Conservation (phyloP, 192 early-diverging fungal genomes). For the Martensiomyces pterosporus region DNA sequence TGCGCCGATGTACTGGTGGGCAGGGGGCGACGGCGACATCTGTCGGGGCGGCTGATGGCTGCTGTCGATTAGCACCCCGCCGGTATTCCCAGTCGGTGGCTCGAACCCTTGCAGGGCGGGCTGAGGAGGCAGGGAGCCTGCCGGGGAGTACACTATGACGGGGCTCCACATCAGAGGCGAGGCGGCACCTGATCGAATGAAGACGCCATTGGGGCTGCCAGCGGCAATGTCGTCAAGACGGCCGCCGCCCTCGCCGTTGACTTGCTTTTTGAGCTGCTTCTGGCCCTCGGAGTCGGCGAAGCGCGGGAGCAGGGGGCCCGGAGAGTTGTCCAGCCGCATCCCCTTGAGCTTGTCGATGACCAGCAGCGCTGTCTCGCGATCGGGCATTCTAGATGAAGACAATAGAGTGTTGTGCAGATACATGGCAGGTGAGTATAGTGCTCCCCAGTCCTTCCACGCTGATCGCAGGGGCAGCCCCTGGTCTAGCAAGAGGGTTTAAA, state of each 20-base stretch:
- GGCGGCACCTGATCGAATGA: constrained; percentile 16
- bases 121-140: constrained; percentile 1
- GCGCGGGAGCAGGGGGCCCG: constrained; percentile 66
- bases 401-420: too few relatives aligned
- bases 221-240: constrained; percentile 10
- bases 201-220: neutral
- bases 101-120: too few relatives aligned
- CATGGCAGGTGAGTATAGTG: too few relatives aligned
- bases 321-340: constrained; percentile 54
- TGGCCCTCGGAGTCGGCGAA: constrained; percentile 78
- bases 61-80: too few relatives aligned
- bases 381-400: constrained; percentile 68
- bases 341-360: constrained; percentile 69
- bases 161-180: constrained; percentile 47
- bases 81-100: too few relatives aligned
- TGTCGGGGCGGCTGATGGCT: neutral
- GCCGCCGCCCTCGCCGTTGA: constrained; percentile 26
- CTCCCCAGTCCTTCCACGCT: too few relatives aligned
- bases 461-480: too few relatives aligned
- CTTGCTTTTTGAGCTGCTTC: constrained; percentile 70
- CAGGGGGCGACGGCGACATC: neutral
- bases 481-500: too few relatives aligned
- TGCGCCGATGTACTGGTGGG: too few relatives aligned
- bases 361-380: constrained; percentile 60
- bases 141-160: constrained; percentile 30